A percentile compares a stretch with the other conserved stretches of the same genome.
Conservation (phyloP, 2,329 filamentous ascomycete species). For the Fusarium dlaminii region DNA sequence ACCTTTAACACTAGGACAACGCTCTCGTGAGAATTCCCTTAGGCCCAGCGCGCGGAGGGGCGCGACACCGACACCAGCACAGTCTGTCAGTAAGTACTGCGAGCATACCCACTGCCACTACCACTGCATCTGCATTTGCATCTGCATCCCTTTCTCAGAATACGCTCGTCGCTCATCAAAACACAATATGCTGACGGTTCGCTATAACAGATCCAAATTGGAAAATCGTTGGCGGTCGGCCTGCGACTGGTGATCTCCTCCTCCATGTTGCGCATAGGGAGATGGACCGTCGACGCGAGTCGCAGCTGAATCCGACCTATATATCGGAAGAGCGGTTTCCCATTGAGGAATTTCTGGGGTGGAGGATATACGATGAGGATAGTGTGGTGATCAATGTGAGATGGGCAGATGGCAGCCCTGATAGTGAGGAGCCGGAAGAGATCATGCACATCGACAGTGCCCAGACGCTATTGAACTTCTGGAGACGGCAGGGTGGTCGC, state of each 20-base stretch:
- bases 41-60: not conserved
- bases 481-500: not conserved
- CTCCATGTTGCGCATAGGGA: not conserved
- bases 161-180: not conserved
- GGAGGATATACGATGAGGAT: not conserved
- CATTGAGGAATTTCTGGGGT: not conserved
- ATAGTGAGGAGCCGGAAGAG: not conserved
- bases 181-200: not conserved
- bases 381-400: not conserved
- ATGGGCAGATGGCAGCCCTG: not conserved
- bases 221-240: not conserved
- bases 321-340: not conserved
- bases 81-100: not conserved
- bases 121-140: not conserved
- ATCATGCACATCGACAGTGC: not conserved
- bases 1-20: not conserved
- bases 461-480: not conserved
- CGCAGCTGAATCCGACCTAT: not conserved
- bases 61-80: not conserved
- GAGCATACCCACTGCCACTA: not conserved
- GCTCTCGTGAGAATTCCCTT: not conserved
- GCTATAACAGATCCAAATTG: not conserved
- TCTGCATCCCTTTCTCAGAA: not conserved
- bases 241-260: not conserved
- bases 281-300: not conserved